phyloP scores from a whole-genome alignment of 139 green algal genomes.

The Haematococcus sp. region DNA sequence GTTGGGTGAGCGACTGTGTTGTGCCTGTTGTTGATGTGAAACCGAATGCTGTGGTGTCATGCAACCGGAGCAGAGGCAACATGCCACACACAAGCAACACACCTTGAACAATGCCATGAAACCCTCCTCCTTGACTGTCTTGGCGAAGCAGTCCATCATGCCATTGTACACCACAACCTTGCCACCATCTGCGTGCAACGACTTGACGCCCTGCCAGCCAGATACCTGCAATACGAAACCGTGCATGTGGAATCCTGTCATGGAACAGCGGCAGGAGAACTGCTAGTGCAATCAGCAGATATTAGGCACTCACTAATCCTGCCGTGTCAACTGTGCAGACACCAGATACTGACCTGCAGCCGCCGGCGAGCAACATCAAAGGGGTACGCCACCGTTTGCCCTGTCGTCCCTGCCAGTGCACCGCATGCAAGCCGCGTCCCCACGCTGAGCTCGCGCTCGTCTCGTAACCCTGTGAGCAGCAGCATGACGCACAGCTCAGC shows the following conservation, averaged over 20 bases:
- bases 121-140: slow-evolving; percentile 91
- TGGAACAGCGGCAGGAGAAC: no score
- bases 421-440: slow-evolving; percentile 83
- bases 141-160: slow-evolving; percentile 95
- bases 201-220: slow-evolving; percentile 71
- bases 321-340: neutral
- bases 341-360: slow-evolving; percentile 76
- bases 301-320: no score
- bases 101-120: slow-evolving; percentile 85
- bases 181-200: slow-evolving; percentile 66
- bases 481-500: neutral
- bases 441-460: slow-evolving; percentile 85
- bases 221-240: slow-evolving; percentile 55
- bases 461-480: slow-evolving; percentile 37
- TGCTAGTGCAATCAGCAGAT: no score
- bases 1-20: no score
- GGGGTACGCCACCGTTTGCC: slow-evolving; percentile 97
- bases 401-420: slow-evolving; percentile 85
- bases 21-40: no score
- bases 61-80: no score
- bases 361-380: slow-evolving; percentile 93
- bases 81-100: no score
- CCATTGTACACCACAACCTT: slow-evolving; percentile 83
- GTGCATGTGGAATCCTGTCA: neutral
- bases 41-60: no score